phyloP scores from a whole-genome alignment of 1,284 basidiomycete species.

The Paramarasmius palmivorus region DNA sequence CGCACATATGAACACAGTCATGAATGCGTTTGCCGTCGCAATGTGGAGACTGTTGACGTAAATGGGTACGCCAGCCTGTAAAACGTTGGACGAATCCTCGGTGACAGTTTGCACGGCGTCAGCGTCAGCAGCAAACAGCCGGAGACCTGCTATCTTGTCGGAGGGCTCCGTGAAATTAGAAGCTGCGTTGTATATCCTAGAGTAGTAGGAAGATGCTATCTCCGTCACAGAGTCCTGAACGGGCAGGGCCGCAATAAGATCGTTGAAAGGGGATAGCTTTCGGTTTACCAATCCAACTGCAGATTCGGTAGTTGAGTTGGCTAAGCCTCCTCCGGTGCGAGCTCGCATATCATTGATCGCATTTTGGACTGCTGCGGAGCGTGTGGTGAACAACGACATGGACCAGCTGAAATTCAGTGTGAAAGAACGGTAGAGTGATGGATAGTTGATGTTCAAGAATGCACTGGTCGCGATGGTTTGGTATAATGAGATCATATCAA shows the following conservation, averaged over 20 bases:
- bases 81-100: conserved; percentile 56
- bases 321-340: conserved; percentile 77
- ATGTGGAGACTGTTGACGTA: conserved; percentile 77
- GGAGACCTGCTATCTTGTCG: conserved; percentile 10
- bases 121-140: conserved; percentile 21
- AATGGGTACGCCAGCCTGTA: conserved; percentile 80
- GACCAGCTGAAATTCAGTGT: conserved; percentile 90
- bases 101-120: conserved; percentile 70
- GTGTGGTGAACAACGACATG: conserved; percentile 73
- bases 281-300: conserved; percentile 79
- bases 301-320: conserved; percentile 52
- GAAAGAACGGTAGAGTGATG: conserved; percentile 78
- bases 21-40: conserved; percentile 80
- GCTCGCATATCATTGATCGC: conserved; percentile 83
- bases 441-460: conserved; percentile 86
- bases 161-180: conserved; percentile 7
- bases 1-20: conserved; percentile 74
- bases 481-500: conserved; percentile 82
- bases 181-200: neutral
- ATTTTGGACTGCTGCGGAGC: conserved; percentile 62
- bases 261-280: conserved; percentile 77
- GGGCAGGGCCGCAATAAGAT: conserved; percentile 13
- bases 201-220: conserved; percentile 5
- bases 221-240: neutral
- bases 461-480: conserved; percentile 80